Percentiles rank a stretch among this genome's conserved stretches.
Conservation (phyloP, 768 basidiomycete genomes). For the Kwoniella dejecticola region DNA sequence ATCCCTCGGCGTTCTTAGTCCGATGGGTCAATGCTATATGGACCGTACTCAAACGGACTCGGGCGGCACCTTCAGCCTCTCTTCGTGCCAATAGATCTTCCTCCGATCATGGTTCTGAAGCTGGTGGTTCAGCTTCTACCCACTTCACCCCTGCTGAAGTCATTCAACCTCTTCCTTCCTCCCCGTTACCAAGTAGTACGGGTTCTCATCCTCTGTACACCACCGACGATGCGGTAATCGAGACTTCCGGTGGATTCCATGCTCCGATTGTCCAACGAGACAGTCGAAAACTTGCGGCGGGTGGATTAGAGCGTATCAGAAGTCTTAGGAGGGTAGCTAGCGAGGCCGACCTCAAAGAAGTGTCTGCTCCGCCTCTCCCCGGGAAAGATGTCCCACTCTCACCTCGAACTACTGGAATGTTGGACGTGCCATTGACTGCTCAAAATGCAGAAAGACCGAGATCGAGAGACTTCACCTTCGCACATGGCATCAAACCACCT, state of each 20-base stretch:
- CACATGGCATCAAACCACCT: conserved; percentile 42
- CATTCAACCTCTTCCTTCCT: conserved; percentile 17
- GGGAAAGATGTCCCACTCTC: conserved; percentile 7
- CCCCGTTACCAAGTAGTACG: conserved; percentile 6
- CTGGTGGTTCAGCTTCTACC: conserved; percentile 40
- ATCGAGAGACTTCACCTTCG: conserved; percentile 50
- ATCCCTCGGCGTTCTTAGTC: conserved; percentile 54
- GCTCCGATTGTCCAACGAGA: conserved; percentile 44
- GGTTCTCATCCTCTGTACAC: conserved; percentile 21
- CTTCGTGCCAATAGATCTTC: conserved; percentile 26
- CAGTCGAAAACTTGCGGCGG: conserved; percentile 40
- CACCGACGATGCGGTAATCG: conserved; percentile 45
- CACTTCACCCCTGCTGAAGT: conserved; percentile 22
- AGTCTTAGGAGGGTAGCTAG: conserved; percentile 44
- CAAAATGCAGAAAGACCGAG: conserved; percentile 30
- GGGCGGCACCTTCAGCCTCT: conserved; percentile 24
- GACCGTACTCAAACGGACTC: conserved; percentile 59
- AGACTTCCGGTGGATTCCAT: conserved; percentile 45
- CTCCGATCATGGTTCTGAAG: conserved; percentile 26
- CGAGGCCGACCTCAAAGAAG: conserved; percentile 44
- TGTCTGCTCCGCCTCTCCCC: conserved; percentile 9
- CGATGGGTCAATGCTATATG: conserved; percentile 90
- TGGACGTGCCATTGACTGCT: conserved; percentile 37
- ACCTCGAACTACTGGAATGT: not conserved
- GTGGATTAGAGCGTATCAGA: conserved; percentile 31